Evolutionary conservation across 2,329 filamentous ascomycete species (phyloP).

Genomic region (Alternaria postmessia): DNA sequence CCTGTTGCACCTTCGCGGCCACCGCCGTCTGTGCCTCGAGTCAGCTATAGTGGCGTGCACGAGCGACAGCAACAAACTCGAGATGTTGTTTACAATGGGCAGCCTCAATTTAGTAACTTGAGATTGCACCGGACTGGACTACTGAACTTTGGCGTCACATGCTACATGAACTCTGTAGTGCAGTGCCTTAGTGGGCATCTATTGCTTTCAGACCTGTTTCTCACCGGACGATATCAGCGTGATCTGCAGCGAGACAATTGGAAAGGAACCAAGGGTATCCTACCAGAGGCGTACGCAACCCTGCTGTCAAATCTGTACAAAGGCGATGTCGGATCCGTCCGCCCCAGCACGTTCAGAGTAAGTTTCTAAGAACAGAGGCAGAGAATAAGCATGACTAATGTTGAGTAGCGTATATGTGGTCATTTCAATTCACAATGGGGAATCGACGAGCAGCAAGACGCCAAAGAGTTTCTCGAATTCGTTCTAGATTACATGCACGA

Average conservation of each 20-base stretch:
- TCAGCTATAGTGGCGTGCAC: slow-evolving; percentile 82
- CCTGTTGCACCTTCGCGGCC: slow-evolving; percentile 69
- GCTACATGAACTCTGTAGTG: slow-evolving; percentile 91
- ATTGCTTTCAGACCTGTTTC: slow-evolving; percentile 69
- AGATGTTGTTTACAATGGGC: slow-evolving; percentile 55
- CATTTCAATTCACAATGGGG: slow-evolving; percentile 73
- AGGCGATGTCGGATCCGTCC: slow-evolving; percentile 58
- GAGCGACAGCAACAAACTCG: slow-evolving; percentile 59
- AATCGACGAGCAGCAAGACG: slow-evolving; percentile 83
- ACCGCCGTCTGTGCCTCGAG: slow-evolving; percentile 63
- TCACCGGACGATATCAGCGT: slow-evolving; percentile 66
- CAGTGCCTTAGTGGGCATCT: slow-evolving; percentile 81
- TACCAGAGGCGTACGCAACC: slow-evolving; percentile 69
- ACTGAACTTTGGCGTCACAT: slow-evolving; percentile 81
- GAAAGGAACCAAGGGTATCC: slow-evolving; percentile 70
- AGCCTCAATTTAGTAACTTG: slow-evolving; percentile 54
- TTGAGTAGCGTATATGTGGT: slow-evolving; percentile 64
- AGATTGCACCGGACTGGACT: slow-evolving; percentile 74
- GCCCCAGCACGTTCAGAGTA: slow-evolving; percentile 58
- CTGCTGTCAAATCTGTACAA: slow-evolving; percentile 70
- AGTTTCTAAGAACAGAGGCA: slow-evolving; percentile 5
- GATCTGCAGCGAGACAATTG: slow-evolving; percentile 68
- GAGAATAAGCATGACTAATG: slow-evolving; percentile 24
- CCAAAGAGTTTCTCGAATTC: slow-evolving; percentile 88
- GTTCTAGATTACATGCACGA: slow-evolving; percentile 82